Percentiles rank a stretch among this genome's conserved stretches.
These are phyloP conservation scores for Rhodocollybia butyracea DNA, from an alignment of 768 basidiomycete species.

Conservation along the genomic window DNA sequence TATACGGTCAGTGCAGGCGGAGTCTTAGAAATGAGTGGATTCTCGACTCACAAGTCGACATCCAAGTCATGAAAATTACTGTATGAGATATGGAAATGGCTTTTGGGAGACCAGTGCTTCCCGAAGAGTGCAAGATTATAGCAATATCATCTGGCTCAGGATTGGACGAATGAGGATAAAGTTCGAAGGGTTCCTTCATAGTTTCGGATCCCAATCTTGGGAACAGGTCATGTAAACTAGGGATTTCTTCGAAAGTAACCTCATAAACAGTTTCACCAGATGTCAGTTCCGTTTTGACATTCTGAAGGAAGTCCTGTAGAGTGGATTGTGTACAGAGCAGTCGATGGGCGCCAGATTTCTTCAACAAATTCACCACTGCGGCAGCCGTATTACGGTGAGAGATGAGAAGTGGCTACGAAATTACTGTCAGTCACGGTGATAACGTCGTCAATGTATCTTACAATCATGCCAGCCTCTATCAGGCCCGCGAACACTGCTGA, in stretches of 20 bases:
- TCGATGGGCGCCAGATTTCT: conserved; percentile 33
- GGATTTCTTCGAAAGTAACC: conserved; percentile 1
- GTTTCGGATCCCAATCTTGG: conserved; percentile 22
- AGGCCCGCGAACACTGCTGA: conserved; percentile 38
- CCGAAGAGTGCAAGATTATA: conserved; percentile 34
- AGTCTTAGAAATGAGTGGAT: neutral
- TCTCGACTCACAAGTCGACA: conserved; percentile 19
- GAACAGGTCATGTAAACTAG: conserved; percentile 13
- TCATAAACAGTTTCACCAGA: neutral
- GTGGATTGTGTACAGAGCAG: conserved; percentile 27
- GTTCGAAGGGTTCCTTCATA: neutral
- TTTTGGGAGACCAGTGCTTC: conserved; percentile 38
- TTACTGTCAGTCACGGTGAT: neutral
- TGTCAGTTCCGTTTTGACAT: neutral
- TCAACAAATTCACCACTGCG: conserved; percentile 32
- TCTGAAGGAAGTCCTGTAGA: neutral
- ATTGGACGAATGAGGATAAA: neutral
- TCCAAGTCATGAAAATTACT: conserved; percentile 18
- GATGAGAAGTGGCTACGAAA: conserved; percentile 34
- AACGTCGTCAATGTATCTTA: conserved; percentile 13
- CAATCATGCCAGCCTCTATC: conserved; percentile 33
- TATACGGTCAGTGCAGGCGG: neutral
- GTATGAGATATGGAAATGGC: conserved; percentile 26
- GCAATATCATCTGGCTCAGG: conserved; percentile 15
- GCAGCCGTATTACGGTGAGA: conserved; percentile 36